phyloP scores from a whole-genome alignment of 345 rosid species.

The Camelina neglecta region DNA sequence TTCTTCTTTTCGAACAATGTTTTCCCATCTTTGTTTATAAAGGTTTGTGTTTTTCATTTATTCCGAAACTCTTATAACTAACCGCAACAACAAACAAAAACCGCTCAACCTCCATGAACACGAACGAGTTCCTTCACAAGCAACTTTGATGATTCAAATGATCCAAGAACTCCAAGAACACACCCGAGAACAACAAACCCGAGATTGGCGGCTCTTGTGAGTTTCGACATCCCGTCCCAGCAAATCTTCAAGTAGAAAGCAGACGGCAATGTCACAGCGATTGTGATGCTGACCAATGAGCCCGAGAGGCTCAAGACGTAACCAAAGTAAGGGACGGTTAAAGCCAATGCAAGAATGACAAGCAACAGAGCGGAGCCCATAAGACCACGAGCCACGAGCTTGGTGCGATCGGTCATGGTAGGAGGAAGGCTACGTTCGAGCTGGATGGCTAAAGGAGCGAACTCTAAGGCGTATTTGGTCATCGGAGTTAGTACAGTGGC shows the following conservation, averaged over 20 bases:
- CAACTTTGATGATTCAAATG: conserved; percentile 33
- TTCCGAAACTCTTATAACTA: background rate
- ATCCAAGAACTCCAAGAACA: conserved; percentile 62
- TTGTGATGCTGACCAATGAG: conserved; percentile 63
- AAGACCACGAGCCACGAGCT: conserved; percentile 53
- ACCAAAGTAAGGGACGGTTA: conserved; percentile 67
- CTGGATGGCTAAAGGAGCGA: conserved; percentile 80
- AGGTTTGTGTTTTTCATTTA: conserved; percentile 28
- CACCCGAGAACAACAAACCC: conserved; percentile 56
- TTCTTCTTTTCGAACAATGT: conserved; percentile 38
- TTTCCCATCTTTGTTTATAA: conserved; percentile 25
- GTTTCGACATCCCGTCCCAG: conserved; percentile 52
- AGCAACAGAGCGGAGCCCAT: conserved; percentile 62
- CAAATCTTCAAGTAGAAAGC: conserved; percentile 68
- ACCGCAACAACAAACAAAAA: conserved; percentile 6
- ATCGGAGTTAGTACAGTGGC: conserved; percentile 77
- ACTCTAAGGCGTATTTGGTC: conserved; percentile 82
- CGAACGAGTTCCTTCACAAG: conserved; percentile 30
- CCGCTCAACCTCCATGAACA: conserved; percentile 19
- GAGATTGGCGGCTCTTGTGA: conserved; percentile 46
- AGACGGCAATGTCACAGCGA: conserved; percentile 63
- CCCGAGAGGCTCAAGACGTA: conserved; percentile 74
- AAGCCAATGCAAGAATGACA: conserved; percentile 59
- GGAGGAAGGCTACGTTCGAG: conserved; percentile 59
- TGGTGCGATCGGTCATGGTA: conserved; percentile 47